A percentile compares a stretch with the other conserved stretches of the same genome.
phyloP scores from a whole-genome alignment of 371 early-diverging fungal genomes.

The Homolaphlyctis polyrhiza region DNA sequence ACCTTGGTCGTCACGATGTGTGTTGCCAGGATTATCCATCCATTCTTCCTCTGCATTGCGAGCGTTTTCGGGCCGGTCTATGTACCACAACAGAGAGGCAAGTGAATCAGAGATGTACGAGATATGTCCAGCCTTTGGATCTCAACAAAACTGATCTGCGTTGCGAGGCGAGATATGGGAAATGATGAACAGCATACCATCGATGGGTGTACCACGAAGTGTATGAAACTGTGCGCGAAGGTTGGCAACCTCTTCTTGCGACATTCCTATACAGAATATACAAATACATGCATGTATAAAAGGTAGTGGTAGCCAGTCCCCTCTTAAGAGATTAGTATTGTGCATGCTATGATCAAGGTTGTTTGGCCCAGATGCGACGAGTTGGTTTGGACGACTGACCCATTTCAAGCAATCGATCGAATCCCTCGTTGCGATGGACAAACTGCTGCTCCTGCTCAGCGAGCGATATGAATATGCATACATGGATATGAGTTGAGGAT shows the following conservation, averaged over 20 bases:
- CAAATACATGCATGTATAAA: too few relatives aligned
- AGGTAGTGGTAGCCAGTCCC: too few relatives aligned
- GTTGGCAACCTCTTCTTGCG: slow-evolving; percentile 60
- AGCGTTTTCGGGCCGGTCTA: slow-evolving; percentile 19
- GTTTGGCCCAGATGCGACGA: too few relatives aligned
- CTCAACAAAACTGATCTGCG: neutral
- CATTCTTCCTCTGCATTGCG: slow-evolving; percentile 62
- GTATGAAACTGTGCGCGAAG: slow-evolving; percentile 62
- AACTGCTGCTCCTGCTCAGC: neutral
- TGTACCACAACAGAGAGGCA: neutral
- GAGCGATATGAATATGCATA: neutral
- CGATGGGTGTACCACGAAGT: slow-evolving; percentile 30
- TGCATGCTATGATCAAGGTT: too few relatives aligned
- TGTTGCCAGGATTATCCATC: slow-evolving; percentile 57
- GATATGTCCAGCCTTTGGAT: too few relatives aligned
- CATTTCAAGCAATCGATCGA: slow-evolving; percentile 64
- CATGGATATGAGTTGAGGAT: too few relatives aligned
- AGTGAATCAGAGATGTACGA: too few relatives aligned
- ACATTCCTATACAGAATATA: slow-evolving; percentile 50
- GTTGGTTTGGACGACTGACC: slow-evolving; percentile 24
- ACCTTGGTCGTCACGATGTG: neutral
- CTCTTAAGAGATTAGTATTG: too few relatives aligned
- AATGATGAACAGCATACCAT: too few relatives aligned
- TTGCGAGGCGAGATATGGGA: too few relatives aligned
- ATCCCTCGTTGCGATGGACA: slow-evolving; percentile 32